phyloP scores from a whole-genome alignment of 768 basidiomycete genomes.

The Scleroderma bovista region DNA sequence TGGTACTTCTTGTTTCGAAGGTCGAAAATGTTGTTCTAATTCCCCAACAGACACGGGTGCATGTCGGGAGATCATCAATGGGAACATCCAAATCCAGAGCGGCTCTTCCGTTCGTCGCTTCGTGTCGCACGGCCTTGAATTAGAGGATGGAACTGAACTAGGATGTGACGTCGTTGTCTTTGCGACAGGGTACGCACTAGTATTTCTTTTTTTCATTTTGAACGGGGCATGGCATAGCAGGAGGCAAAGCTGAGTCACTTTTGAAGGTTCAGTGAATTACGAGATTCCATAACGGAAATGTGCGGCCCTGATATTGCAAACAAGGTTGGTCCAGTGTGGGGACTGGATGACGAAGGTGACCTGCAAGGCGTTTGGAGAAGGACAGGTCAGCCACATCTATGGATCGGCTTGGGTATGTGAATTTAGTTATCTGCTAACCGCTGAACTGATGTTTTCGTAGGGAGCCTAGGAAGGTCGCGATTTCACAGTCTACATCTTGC shows the following conservation, averaged over 20 bases:
- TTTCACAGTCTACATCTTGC: slow-evolving; percentile 26
- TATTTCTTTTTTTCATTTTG: no score
- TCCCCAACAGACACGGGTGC: slow-evolving; percentile 31
- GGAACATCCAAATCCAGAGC: slow-evolving; percentile 47
- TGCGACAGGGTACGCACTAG: slow-evolving; percentile 26
- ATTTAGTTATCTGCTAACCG: not conserved
- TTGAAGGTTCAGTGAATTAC: slow-evolving; percentile 42
- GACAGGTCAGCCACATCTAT: slow-evolving; percentile 32
- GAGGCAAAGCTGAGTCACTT: not conserved
- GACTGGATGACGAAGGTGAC: slow-evolving; percentile 62
- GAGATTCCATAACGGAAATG: slow-evolving; percentile 34
- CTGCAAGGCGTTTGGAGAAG: slow-evolving; percentile 37
- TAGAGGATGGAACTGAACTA: slow-evolving; percentile 22
- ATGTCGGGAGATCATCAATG: slow-evolving; percentile 40
- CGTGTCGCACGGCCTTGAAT: slow-evolving; percentile 21
- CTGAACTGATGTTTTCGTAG: slow-evolving; percentile 6
- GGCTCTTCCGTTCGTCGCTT: slow-evolving; percentile 26
- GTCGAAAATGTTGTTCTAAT: not conserved
- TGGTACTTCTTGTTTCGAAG: slow-evolving; percentile 16
- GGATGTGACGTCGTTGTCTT: slow-evolving; percentile 29
- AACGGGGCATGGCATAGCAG: not conserved
- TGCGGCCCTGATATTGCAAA: slow-evolving; percentile 42
- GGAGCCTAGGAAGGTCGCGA: slow-evolving; percentile 17
- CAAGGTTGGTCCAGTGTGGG: slow-evolving; percentile 54
- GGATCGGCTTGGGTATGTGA: slow-evolving; percentile 21